phyloP scores from a whole-genome alignment of 257 asterid species.

The Gentiana dahurica region DNA sequence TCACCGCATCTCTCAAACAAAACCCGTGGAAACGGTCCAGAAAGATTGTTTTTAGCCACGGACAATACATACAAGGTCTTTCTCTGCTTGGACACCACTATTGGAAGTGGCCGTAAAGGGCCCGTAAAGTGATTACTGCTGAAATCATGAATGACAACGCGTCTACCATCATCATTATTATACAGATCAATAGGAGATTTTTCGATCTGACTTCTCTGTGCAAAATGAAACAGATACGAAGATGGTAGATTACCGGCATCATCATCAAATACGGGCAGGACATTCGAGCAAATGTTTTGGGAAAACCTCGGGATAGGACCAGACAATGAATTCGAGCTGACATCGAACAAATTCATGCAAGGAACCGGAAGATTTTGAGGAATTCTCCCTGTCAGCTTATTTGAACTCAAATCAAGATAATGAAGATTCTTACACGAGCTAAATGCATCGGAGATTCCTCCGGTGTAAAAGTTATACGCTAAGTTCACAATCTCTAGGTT shows the following conservation, averaged over 20 bases:
- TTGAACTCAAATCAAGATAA: slow-evolving; percentile 77
- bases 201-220: slow-evolving; percentile 6
- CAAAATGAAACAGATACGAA: slow-evolving; percentile 42
- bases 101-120: slow-evolving; percentile 8
- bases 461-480: slow-evolving; percentile 59
- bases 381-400: slow-evolving; percentile 58
- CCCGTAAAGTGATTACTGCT: slow-evolving; percentile 15
- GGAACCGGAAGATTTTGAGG: slow-evolving; percentile 58
- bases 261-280: slow-evolving; percentile 8
- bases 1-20: slow-evolving; percentile 6
- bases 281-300: slow-evolving; percentile 30
- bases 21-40: slow-evolving; percentile 5
- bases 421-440: slow-evolving; percentile 63
- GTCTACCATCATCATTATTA: not conserved
- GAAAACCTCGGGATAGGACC: slow-evolving; percentile 68
- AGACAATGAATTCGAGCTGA: slow-evolving; percentile 55
- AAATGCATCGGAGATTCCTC: slow-evolving; percentile 35
- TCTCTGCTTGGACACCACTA: not conserved
- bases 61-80: slow-evolving; percentile 10
- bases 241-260: slow-evolving; percentile 33
- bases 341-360: slow-evolving; percentile 73
- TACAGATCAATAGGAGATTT: not conserved
- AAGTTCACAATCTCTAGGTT: slow-evolving; percentile 72
- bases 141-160: slow-evolving; percentile 7
- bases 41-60: slow-evolving; percentile 10